These are phyloP conservation scores for Gynostemma pentaphyllum DNA, from an alignment of 306 rosid species.

Conservation along the genomic window DNA sequence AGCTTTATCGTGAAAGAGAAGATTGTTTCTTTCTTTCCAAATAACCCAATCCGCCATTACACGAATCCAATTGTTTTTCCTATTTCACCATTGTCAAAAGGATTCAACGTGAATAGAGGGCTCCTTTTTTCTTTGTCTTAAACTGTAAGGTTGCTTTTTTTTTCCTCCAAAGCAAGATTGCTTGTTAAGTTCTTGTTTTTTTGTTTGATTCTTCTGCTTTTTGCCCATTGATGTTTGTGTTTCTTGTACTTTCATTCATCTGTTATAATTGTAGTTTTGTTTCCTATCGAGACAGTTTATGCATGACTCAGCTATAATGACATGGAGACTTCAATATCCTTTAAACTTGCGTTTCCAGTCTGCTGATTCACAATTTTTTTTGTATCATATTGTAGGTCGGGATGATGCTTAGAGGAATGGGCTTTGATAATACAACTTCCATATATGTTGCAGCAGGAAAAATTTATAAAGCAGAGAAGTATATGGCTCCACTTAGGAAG, in stretches of 20 bases:
- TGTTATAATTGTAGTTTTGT: not conserved
- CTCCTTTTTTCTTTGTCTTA: too few species aligned
- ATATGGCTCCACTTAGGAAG: constrained; percentile 87
- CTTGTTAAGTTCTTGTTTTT: not conserved
- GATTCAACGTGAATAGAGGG: too few species aligned
- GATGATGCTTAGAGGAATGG: constrained; percentile 98
- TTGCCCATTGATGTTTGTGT: not conserved
- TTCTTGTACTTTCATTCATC: not conserved
- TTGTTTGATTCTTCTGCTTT: not conserved
- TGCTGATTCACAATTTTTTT: constrained; percentile 8
- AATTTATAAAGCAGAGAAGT: constrained; percentile 71
- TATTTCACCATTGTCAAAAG: too few species aligned
- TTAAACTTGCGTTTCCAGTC: not conserved
- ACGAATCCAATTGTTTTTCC: too few species aligned
- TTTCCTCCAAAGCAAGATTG: not conserved
- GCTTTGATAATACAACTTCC: constrained; percentile 75
- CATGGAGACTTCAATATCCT: not conserved
- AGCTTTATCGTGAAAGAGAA: too few species aligned
- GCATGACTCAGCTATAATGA: not conserved
- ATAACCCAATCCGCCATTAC: too few species aligned
- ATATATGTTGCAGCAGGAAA: constrained; percentile 88
- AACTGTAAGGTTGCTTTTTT: not conserved
- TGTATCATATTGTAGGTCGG: constrained; percentile 55
- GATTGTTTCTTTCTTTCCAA: too few species aligned
- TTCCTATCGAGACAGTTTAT: not conserved